phyloP scores from a whole-genome alignment of 1,284 basidiomycete genomes.

The Peniophora sp. region DNA sequence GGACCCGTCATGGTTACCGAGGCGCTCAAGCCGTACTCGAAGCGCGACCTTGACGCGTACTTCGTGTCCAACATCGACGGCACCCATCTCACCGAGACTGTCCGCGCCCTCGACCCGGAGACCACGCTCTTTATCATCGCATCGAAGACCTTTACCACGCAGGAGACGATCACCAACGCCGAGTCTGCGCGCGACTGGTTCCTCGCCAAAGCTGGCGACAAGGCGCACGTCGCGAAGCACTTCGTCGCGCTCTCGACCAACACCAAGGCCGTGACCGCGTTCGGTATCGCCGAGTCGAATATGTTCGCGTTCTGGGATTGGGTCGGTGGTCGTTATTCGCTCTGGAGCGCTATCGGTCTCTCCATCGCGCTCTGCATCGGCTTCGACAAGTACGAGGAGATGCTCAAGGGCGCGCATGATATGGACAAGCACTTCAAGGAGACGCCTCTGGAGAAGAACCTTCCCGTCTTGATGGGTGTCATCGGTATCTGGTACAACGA shows the following conservation, averaged over 20 bases:
- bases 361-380: constrained; percentile 92
- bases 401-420: constrained; percentile 89
- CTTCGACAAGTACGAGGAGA: constrained; percentile 88
- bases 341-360: constrained; percentile 97
- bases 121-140: constrained; percentile 97
- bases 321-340: constrained; percentile 97
- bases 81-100: constrained; percentile 90
- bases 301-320: constrained; percentile 99
- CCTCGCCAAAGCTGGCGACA: constrained; percentile 76
- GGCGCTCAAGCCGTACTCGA: constrained; percentile 89
- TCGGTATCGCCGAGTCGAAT: constrained; percentile 88
- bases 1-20: constrained; percentile 99
- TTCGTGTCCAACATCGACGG: constrained; percentile 99
- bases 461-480: constrained; percentile 89
- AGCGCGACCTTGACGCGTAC: constrained; percentile 81
- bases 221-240: constrained; percentile 94
- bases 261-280: constrained; percentile 88
- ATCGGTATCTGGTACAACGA: constrained; percentile 98
- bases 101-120: constrained; percentile 82
- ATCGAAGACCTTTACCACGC: constrained; percentile 98
- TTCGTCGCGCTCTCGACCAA: constrained; percentile 98
- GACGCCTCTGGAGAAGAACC: constrained; percentile 83
- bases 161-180: constrained; percentile 99
- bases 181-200: constrained; percentile 94
- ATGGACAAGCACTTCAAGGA: constrained; percentile 97